Conservation (phyloP, 306 rosid species). For the Dicorynia guianensis region DNA sequence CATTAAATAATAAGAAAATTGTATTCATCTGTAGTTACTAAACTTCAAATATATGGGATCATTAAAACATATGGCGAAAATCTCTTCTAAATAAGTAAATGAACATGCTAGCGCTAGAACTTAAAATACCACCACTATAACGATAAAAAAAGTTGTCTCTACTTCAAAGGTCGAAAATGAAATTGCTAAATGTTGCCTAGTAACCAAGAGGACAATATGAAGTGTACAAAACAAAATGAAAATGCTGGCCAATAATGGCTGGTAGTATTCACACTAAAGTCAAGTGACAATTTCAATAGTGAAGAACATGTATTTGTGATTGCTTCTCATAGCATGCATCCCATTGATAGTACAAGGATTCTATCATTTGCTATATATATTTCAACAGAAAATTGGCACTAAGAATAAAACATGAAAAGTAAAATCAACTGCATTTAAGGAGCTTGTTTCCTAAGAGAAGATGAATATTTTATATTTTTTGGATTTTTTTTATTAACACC, state of each 20-base stretch:
- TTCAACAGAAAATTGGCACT: neutral
- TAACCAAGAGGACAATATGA: neutral
- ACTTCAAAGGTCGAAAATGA: neutral
- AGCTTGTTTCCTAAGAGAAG: no score
- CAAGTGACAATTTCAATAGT: neutral
- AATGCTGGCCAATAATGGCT: neutral
- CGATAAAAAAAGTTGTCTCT: neutral
- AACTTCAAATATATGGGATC: neutral
- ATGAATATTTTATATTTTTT: no score
- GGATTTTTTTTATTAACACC: no score
- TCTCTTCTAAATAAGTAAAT: neutral
- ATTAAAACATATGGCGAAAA: neutral
- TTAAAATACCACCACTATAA: neutral
- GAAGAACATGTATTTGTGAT: neutral
- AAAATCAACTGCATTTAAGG: no score
- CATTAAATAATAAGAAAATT: conserved; percentile 5
- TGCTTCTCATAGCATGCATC: neutral
- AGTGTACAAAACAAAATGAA: neutral
- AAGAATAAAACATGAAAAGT: neutral
- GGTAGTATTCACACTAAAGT: neutral
- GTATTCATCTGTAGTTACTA: neutral
- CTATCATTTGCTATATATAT: neutral
- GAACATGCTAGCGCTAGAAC: neutral
- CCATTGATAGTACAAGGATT: no score
- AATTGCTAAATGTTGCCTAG: neutral